phyloP scores from a whole-genome alignment of 768 basidiomycete species.

The Agrocybe pediades region DNA sequence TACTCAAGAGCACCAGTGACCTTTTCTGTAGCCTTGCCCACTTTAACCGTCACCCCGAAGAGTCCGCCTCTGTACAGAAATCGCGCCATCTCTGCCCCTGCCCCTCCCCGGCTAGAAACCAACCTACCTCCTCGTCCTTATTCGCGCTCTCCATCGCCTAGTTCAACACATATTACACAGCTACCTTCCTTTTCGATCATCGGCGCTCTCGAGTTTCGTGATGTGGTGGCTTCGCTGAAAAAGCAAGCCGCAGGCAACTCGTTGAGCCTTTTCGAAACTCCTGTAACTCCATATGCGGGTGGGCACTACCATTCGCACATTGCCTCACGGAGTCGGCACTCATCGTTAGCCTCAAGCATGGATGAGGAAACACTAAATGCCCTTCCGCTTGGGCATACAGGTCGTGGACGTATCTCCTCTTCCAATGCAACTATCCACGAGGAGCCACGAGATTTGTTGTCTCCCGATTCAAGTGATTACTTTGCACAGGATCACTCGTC shows the following conservation, averaged over 20 bases:
- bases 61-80: slow-evolving; percentile 32
- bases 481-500: slow-evolving; percentile 6
- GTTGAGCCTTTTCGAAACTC: slow-evolving; percentile 67
- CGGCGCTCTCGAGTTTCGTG: slow-evolving; percentile 94
- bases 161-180: slow-evolving; percentile 41
- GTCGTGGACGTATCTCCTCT: slow-evolving; percentile 23
- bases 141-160: slow-evolving; percentile 55
- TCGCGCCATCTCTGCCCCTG: slow-evolving; percentile 43
- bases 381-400: slow-evolving; percentile 51
- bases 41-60: slow-evolving; percentile 28
- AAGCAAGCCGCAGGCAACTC: slow-evolving; percentile 63
- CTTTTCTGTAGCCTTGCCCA: slow-evolving; percentile 21
- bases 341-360: slow-evolving; percentile 29
- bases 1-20: not conserved
- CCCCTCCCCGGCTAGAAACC: slow-evolving; percentile 37
- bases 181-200: slow-evolving; percentile 90
- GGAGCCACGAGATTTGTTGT: slow-evolving; percentile 7
- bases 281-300: slow-evolving; percentile 67
- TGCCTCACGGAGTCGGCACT: slow-evolving; percentile 15
- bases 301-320: slow-evolving; percentile 65
- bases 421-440: slow-evolving; percentile 3
- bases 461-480: slow-evolving; percentile 20
- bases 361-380: slow-evolving; percentile 28
- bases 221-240: slow-evolving; percentile 82
- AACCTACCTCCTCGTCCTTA: slow-evolving; percentile 40